phyloP scores from a whole-genome alignment of 2,329 filamentous ascomycete genomes.

The Aphanoascus verrucosus region DNA sequence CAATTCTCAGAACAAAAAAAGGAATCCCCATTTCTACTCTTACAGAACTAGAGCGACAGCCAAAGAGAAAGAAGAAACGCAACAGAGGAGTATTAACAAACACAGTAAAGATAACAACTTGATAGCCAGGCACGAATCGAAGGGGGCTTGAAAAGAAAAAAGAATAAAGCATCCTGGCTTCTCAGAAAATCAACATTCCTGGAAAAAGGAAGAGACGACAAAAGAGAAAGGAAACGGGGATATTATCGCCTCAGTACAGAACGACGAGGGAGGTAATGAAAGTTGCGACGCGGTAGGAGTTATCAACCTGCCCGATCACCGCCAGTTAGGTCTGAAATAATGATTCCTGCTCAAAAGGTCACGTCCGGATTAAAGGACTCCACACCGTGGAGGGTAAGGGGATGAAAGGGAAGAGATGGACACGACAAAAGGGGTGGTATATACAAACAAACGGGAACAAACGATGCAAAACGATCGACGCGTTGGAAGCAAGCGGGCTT shows the following conservation, averaged over 20 bases:
- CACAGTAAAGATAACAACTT: neutral
- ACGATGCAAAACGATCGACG: neutral
- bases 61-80: conserved; percentile 11
- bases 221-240: neutral
- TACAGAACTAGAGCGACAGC: neutral
- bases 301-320: neutral
- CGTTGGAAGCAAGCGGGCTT: neutral
- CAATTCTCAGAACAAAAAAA: neutral
- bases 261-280: neutral
- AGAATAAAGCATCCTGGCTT: neutral
- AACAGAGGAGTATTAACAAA: conserved; percentile 13
- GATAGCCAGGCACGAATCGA: conserved; percentile 1
- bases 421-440: neutral
- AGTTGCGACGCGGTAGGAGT: neutral
- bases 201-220: conserved; percentile 1
- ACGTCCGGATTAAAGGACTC: neutral
- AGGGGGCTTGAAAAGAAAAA: neutral
- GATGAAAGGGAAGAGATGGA: neutral
- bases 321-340: neutral
- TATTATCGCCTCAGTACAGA: neutral
- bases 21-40: neutral
- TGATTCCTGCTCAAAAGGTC: conserved; percentile 7
- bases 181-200: neutral
- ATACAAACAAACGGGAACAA: neutral
- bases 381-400: conserved; percentile 2